phyloP scores from a whole-genome alignment of 2,329 filamentous ascomycete genomes.

The Rhynchosporium graminicola region DNA sequence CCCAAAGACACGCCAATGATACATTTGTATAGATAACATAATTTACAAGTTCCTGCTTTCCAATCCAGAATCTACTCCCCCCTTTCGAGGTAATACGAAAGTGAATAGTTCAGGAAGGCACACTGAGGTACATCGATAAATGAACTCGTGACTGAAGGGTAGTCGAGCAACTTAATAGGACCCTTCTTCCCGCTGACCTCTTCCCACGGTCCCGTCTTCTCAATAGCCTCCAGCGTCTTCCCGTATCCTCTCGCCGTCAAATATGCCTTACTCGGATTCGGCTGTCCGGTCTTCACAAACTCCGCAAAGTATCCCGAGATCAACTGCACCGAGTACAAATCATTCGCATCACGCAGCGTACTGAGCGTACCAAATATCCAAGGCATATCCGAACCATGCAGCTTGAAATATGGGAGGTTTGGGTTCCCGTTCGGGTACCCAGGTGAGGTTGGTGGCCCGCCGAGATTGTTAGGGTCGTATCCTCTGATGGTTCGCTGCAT shows the following conservation, averaged over 20 bases:
- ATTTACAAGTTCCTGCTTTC: neutral
- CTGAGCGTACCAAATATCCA: slow-evolving; percentile 50
- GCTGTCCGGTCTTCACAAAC: slow-evolving; percentile 49
- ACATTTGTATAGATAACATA: slow-evolving; percentile 7
- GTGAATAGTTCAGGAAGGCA: slow-evolving; percentile 46
- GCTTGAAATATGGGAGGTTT: slow-evolving; percentile 52
- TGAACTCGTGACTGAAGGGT: slow-evolving; percentile 42
- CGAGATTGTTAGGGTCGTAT: slow-evolving; percentile 54
- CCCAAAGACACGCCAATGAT: slow-evolving; percentile 10
- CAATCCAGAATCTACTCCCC: slow-evolving; percentile 17
- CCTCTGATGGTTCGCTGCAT: slow-evolving; percentile 51
- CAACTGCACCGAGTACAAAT: slow-evolving; percentile 49
- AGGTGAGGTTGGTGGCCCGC: slow-evolving; percentile 45
- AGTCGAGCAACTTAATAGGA: slow-evolving; percentile 49
- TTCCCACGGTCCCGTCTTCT: slow-evolving; percentile 45
- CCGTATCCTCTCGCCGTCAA: slow-evolving; percentile 48
- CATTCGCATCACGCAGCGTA: slow-evolving; percentile 46
- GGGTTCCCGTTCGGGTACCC: slow-evolving; percentile 50
- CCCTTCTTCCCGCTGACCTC: slow-evolving; percentile 43
- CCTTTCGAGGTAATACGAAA: slow-evolving; percentile 45
- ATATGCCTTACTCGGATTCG: slow-evolving; percentile 48
- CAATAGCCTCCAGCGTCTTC: slow-evolving; percentile 44
- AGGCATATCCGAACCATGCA: slow-evolving; percentile 51
- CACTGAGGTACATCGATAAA: slow-evolving; percentile 53
- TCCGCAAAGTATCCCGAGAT: slow-evolving; percentile 49